phyloP scores from a whole-genome alignment of 2,329 filamentous ascomycete species.

The Xylaria sp. region DNA sequence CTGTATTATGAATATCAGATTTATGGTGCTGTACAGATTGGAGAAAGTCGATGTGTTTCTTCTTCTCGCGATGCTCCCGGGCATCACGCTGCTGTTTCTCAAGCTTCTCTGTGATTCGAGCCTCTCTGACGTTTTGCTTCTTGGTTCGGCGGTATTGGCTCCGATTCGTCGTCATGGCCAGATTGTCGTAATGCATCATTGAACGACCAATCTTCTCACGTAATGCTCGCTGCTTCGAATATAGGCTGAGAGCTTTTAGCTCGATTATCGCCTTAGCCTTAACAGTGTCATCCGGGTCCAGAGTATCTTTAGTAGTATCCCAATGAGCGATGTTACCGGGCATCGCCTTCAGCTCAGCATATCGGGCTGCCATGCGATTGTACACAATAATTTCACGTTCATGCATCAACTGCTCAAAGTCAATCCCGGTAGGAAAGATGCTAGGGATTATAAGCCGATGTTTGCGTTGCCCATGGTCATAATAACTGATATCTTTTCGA shows the following conservation, averaged over 20 bases:
- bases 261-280: constrained; percentile 94
- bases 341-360: constrained; percentile 82
- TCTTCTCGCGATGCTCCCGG: constrained; percentile 95
- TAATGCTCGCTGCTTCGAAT: constrained; percentile 86
- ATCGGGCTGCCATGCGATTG: constrained; percentile 87
- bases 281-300: constrained; percentile 79
- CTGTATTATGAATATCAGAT: constrained; percentile 77
- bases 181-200: constrained; percentile 95
- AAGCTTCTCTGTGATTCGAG: constrained; percentile 96
- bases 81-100: constrained; percentile 99
- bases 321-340: constrained; percentile 88
- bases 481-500: constrained; percentile 75
- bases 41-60: constrained; percentile 94
- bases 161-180: constrained; percentile 96
- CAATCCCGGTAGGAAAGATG: constrained; percentile 87
- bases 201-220: constrained; percentile 88
- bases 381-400: constrained; percentile 90
- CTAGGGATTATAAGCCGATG: constrained; percentile 85
- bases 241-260: constrained; percentile 89
- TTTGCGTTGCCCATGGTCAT: constrained; percentile 78
- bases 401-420: constrained; percentile 84
- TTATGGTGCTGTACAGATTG: constrained; percentile 86
- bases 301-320: constrained; percentile 77
- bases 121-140: constrained; percentile 95
- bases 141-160: constrained; percentile 92